Percentiles rank a stretch among this genome's conserved stretches.
These are phyloP conservation scores for Colletotrichum tropicicola DNA, from an alignment of 2,329 filamentous ascomycete genomes.

Conservation along the genomic window DNA sequence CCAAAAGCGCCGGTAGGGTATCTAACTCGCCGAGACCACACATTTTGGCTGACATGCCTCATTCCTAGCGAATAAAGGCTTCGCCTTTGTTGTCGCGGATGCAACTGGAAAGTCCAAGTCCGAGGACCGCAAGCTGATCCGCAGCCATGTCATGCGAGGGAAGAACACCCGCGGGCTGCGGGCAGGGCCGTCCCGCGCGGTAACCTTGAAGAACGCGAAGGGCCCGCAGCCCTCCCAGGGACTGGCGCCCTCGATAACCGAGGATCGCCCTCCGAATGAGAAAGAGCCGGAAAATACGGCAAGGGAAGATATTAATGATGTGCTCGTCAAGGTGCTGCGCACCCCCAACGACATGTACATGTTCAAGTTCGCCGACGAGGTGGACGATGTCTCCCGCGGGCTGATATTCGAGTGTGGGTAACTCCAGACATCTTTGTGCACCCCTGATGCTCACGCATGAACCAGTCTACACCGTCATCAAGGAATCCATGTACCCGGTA, in stretches of 20 bases:
- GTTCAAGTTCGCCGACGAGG: slow-evolving; percentile 32
- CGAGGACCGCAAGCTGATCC: slow-evolving; percentile 35
- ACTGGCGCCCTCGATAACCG: background rate
- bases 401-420: slow-evolving; percentile 24
- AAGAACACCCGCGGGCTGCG: slow-evolving; percentile 18
- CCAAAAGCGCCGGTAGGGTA: slow-evolving; percentile 8
- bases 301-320: background rate
- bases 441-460: background rate
- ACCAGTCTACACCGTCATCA: slow-evolving; percentile 15
- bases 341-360: slow-evolving; percentile 34
- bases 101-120: slow-evolving; percentile 34
- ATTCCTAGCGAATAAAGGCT: slow-evolving; percentile 28
- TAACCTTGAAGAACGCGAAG: background rate
- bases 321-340: background rate
- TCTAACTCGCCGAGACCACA: background rate
- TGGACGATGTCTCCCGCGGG: slow-evolving; percentile 3
- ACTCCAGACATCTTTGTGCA: background rate
- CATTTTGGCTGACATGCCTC: background rate
- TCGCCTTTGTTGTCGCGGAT: slow-evolving; percentile 39
- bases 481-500: slow-evolving; percentile 37
- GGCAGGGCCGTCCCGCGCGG: background rate
- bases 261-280: background rate
- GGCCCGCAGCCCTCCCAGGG: background rate
- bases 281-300: background rate
- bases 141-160: slow-evolving; percentile 31